phyloP scores from a whole-genome alignment of 371 early-diverging fungal genomes.

The Paraphysoderma sedebokerense region DNA sequence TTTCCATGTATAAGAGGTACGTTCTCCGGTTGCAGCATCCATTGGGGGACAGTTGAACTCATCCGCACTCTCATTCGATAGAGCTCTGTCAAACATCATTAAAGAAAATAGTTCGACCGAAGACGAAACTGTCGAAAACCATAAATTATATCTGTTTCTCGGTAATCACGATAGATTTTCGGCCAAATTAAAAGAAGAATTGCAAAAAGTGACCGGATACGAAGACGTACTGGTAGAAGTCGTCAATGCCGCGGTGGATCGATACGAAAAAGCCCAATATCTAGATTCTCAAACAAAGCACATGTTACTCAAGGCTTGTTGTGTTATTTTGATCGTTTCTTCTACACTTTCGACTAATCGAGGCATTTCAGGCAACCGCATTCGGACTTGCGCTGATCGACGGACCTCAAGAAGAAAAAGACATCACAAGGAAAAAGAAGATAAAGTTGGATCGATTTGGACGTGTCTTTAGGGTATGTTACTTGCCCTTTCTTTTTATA shows the following conservation, averaged over 20 bases:
- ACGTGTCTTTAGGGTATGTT: slow-evolving; percentile 13
- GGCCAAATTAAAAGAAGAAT: slow-evolving; percentile 10
- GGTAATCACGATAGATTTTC: slow-evolving; percentile 22
- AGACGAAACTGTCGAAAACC: slow-evolving; percentile 14
- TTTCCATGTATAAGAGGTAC: slow-evolving; percentile 24
- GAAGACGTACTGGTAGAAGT: slow-evolving; percentile 26
- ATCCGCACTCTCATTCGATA: neutral
- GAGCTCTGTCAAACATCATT: slow-evolving; percentile 2
- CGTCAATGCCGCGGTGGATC: slow-evolving; percentile 21
- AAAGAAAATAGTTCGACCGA: slow-evolving; percentile 3
- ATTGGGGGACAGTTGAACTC: neutral
- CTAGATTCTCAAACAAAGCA: too few species aligned
- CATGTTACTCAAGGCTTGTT: too few species aligned
- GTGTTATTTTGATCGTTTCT: too few species aligned
- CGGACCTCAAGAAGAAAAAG: too few species aligned
- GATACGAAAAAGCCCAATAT: slow-evolving; percentile 21
- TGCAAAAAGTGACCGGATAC: slow-evolving; percentile 5
- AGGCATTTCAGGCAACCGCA: too few species aligned
- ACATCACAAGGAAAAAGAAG: slow-evolving; percentile 16
- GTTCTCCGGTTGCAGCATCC: too few species aligned
- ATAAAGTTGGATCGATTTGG: slow-evolving; percentile 18
- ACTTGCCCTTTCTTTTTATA: too few species aligned
- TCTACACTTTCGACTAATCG: too few species aligned
- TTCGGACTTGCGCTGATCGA: too few species aligned
- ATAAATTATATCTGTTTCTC: slow-evolving; percentile 20